phyloP scores from a whole-genome alignment of 257 asterid species.

The Jaltomata sinuosa region DNA sequence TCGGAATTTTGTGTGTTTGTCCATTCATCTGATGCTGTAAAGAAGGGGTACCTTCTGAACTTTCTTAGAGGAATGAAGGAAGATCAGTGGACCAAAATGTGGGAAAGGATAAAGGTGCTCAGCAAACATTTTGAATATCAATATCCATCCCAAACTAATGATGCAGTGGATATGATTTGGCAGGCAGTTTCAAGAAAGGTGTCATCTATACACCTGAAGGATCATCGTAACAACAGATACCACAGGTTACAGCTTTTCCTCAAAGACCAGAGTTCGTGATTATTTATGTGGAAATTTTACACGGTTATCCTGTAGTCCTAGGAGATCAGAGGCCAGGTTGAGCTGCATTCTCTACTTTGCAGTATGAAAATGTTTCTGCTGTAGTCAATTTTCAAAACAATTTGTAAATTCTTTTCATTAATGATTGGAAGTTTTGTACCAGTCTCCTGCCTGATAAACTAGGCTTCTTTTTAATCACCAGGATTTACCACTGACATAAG shows the following conservation, averaged over 20 bases:
- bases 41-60: slow-evolving; percentile 54
- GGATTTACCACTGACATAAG: background rate
- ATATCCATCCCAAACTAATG: slow-evolving; percentile 47
- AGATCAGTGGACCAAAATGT: slow-evolving; percentile 65
- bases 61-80: slow-evolving; percentile 45
- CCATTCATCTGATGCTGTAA: slow-evolving; percentile 44
- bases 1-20: slow-evolving; percentile 66
- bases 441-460: background rate
- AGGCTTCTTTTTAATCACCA: background rate
- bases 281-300: background rate
- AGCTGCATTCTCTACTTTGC: background rate
- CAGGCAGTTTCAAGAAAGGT: slow-evolving; percentile 53
- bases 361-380: background rate
- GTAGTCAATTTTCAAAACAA: background rate
- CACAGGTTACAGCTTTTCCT: slow-evolving; percentile 25
- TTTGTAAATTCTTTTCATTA: background rate
- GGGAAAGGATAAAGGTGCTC: slow-evolving; percentile 48
- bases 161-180: slow-evolving; percentile 97
- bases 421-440: background rate
- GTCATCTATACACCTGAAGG: slow-evolving; percentile 20
- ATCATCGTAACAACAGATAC: slow-evolving; percentile 52
- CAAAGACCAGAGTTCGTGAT: background rate
- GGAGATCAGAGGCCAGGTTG: background rate
- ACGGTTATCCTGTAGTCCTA: background rate
- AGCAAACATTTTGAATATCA: slow-evolving; percentile 51